These are phyloP conservation scores for Vigna radiata DNA, from an alignment of 306 rosid species.

Conservation along the genomic window DNA sequence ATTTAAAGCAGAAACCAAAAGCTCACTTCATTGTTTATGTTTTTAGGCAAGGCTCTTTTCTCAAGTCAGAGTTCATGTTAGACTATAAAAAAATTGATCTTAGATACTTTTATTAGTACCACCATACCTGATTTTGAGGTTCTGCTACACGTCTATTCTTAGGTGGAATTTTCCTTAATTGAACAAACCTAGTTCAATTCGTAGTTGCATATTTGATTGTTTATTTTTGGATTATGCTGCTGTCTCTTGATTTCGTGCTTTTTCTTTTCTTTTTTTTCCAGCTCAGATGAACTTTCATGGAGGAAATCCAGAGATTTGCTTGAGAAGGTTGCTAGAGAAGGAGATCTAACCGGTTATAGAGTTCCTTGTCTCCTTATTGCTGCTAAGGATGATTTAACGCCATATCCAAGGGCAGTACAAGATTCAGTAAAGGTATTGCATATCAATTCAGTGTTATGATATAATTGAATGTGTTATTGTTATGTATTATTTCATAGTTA, in stretches of 20 bases:
- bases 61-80: slow-evolving; percentile 27
- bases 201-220: slow-evolving; percentile 25
- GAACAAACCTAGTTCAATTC: slow-evolving; percentile 14
- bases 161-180: slow-evolving; percentile 30
- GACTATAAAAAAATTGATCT: not conserved
- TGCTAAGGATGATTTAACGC: slow-evolving; percentile 90
- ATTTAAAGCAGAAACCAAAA: slow-evolving; percentile 34
- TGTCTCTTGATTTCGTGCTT: slow-evolving; percentile 23
- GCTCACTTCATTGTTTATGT: slow-evolving; percentile 17
- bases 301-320: slow-evolving; percentile 80
- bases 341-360: slow-evolving; percentile 78
- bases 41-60: slow-evolving; percentile 19
- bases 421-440: slow-evolving; percentile 82
- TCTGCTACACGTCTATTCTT: slow-evolving; percentile 6
- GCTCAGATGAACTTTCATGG: slow-evolving; percentile 91
- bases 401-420: slow-evolving; percentile 79
- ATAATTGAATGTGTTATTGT: slow-evolving; percentile 26
- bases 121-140: slow-evolving; percentile 28
- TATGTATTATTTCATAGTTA: slow-evolving; percentile 25
- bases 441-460: slow-evolving; percentile 22
- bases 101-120: slow-evolving; percentile 18
- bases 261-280: slow-evolving; percentile 50
- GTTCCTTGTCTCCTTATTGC: slow-evolving; percentile 91
- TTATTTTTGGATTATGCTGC: slow-evolving; percentile 38
- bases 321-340: slow-evolving; percentile 81